phyloP scores from a whole-genome alignment of 108 stramenopile genomes.

The Skeletonema costatum region DNA sequence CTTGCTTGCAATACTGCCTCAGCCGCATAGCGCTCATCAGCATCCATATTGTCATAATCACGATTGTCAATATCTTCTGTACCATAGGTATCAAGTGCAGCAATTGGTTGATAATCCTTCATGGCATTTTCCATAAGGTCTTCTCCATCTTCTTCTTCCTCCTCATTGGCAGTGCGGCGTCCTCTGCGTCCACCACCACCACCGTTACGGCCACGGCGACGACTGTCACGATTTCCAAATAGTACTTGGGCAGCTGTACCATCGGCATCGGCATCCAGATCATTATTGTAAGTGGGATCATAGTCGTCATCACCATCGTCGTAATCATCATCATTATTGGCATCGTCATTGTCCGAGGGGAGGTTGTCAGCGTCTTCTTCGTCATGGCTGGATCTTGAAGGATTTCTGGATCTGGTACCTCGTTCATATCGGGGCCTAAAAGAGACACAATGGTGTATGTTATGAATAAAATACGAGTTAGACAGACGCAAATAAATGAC shows the following conservation, averaged over 20 bases:
- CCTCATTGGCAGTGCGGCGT: slow-evolving; percentile 20
- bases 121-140: slow-evolving; percentile 94
- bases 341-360: slow-evolving; percentile 9
- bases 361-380: slow-evolving; percentile 9
- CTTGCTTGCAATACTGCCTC: slow-evolving; percentile 75
- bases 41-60: slow-evolving; percentile 82
- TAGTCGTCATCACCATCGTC: slow-evolving; percentile 30
- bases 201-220: slow-evolving; percentile 3
- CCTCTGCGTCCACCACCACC: neutral
- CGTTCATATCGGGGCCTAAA: slow-evolving; percentile 1
- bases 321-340: slow-evolving; percentile 1
- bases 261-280: slow-evolving; percentile 18
- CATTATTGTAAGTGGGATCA: slow-evolving; percentile 10
- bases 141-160: slow-evolving; percentile 95
- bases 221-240: slow-evolving; percentile 19
- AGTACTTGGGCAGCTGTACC: slow-evolving; percentile 29
- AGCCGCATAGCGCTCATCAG: slow-evolving; percentile 83
- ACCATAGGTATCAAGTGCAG: slow-evolving; percentile 96
- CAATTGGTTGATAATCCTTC: slow-evolving; percentile 94
- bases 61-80: slow-evolving; percentile 90
- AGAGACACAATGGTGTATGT: too few species aligned
- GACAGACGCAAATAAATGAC: too few species aligned
- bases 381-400: slow-evolving; percentile 5
- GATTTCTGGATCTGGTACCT: neutral
- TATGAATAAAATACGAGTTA: too few species aligned